Percentiles rank a stretch among this genome's conserved stretches.
phyloP scores from a whole-genome alignment of 345 rosid species.

The Psidium guajava region DNA sequence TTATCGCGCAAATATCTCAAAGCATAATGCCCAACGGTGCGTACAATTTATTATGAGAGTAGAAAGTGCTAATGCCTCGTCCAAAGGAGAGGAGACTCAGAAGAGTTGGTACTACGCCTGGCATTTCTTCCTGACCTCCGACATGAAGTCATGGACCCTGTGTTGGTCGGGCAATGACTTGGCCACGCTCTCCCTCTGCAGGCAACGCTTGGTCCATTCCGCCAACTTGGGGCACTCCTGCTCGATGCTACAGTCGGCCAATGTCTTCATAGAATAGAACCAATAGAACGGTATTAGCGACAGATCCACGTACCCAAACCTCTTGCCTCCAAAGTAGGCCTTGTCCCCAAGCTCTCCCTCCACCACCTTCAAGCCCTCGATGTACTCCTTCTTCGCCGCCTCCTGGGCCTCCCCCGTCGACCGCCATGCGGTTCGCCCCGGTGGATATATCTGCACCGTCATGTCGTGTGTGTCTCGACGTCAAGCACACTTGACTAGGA shows the following conservation, averaged over 20 bases:
- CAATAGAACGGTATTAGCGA: background rate
- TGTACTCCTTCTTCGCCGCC: background rate
- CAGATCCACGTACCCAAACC: background rate
- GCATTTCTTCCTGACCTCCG: background rate
- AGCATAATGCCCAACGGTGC: background rate
- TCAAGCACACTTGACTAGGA: background rate
- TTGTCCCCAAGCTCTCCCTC: background rate
- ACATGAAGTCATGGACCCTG: background rate
- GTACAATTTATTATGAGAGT: too few relatives aligned
- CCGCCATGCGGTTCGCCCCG: background rate
- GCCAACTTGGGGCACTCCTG: background rate
- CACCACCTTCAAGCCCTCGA: background rate
- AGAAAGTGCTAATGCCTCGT: background rate
- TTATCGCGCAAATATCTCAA: background rate
- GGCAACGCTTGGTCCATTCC: background rate
- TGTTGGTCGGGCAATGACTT: background rate
- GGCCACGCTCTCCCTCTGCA: background rate
- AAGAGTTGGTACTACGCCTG: background rate
- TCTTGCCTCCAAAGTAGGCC: background rate
- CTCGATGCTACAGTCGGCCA: background rate
- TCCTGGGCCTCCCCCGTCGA: background rate
- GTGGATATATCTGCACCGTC: background rate
- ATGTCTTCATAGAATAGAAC: background rate
- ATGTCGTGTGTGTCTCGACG: background rate
- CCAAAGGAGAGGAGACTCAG: background rate